Conservation (phyloP, 768 basidiomycete genomes). For the Termitomyces sp. region DNA sequence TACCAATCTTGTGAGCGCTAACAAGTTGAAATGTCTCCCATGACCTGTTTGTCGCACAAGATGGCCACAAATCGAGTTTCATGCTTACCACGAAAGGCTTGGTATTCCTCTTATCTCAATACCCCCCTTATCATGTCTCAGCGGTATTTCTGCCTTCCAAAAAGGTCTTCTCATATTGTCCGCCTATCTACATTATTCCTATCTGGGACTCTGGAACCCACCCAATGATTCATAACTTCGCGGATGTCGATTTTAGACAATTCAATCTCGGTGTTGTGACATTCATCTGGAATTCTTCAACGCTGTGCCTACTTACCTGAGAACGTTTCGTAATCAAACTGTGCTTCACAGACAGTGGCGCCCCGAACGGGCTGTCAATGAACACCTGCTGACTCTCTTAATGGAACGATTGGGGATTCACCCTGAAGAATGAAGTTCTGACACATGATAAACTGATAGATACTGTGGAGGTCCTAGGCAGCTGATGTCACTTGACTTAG, state of each 20-base stretch:
- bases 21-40: background rate
- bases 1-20: background rate
- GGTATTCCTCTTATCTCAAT: background rate
- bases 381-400: background rate
- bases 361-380: background rate
- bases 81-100: background rate
- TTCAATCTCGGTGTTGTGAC: background rate
- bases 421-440: background rate
- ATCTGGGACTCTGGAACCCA: background rate
- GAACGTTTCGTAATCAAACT: background rate
- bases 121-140: background rate
- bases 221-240: background rate
- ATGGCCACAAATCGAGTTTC: background rate
- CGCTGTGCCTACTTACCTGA: background rate
- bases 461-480: background rate
- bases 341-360: background rate
- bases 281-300: background rate
- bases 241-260: background rate
- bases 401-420: background rate
- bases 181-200: background rate
- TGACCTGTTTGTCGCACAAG: background rate
- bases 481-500: constrained; percentile 1
- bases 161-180: background rate
- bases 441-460: background rate
- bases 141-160: background rate